Conservation (phyloP, 257 asterid genomes). For the Solanum rostratum region DNA sequence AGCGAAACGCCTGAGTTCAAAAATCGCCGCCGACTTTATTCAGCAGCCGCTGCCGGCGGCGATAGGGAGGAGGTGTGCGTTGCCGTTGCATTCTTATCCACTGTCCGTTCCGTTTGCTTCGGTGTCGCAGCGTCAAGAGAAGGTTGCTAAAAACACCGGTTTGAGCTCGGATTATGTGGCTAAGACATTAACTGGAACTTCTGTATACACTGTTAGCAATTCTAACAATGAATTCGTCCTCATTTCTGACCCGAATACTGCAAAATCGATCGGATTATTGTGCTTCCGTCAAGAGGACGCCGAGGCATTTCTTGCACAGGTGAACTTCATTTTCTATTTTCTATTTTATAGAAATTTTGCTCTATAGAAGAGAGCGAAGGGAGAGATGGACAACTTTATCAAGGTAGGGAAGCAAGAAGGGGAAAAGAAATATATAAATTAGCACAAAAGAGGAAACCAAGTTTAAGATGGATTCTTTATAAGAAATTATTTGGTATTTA, state of each 20-base stretch:
- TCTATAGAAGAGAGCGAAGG: neutral
- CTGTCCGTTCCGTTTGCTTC: conserved; percentile 62
- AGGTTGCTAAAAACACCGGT: conserved; percentile 13
- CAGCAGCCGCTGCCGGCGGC: conserved; percentile 11
- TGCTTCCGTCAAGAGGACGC: conserved; percentile 94
- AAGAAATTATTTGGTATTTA: neutral
- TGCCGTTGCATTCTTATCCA: conserved; percentile 1
- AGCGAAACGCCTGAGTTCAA: conserved; percentile 43
- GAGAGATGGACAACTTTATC: neutral
- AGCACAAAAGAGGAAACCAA: neutral
- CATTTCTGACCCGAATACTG: conserved; percentile 61
- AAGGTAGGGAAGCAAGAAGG: neutral
- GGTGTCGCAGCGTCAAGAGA: conserved; percentile 41
- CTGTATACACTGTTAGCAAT: conserved; percentile 86
- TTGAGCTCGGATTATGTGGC: conserved; percentile 58
- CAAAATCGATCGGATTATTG: conserved; percentile 83
- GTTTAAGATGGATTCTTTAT: neutral
- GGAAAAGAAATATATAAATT: neutral
- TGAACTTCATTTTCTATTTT: neutral
- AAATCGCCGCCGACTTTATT: conserved; percentile 26
- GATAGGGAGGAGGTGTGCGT: neutral
- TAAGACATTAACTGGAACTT: conserved; percentile 68
- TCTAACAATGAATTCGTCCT: conserved; percentile 81
- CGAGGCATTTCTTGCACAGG: conserved; percentile 93
- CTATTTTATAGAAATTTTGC: neutral